phyloP scores from a whole-genome alignment of 2,329 filamentous ascomycete species.

The Diaporthe eres region DNA sequence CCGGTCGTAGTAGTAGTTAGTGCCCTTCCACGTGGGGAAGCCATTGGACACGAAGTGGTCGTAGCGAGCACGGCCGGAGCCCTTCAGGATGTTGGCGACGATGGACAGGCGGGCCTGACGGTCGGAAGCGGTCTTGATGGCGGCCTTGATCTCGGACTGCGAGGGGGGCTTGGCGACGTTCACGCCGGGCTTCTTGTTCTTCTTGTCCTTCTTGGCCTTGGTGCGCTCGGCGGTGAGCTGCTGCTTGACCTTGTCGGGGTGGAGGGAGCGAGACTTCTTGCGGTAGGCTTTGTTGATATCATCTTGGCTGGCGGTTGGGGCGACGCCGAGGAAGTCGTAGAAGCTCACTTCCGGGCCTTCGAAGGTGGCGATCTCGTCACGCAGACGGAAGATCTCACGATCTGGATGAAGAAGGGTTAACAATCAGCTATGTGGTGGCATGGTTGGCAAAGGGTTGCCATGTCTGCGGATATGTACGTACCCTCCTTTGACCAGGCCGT shows the following conservation, averaged over 20 bases:
- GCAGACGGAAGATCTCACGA: conserved; percentile 96
- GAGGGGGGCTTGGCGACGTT: conserved; percentile 80
- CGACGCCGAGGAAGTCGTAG: conserved; percentile 91
- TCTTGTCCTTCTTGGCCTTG: conserved; percentile 66
- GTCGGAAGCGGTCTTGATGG: conserved; percentile 85
- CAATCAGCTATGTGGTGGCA: conserved; percentile 22
- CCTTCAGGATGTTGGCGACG: conserved; percentile 88
- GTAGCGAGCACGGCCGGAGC: conserved; percentile 86
- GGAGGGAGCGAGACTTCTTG: conserved; percentile 84
- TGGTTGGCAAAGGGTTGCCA: conserved; percentile 30
- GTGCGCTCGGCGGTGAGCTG: conserved; percentile 80
- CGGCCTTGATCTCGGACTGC: conserved; percentile 81
- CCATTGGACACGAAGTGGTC: conserved; percentile 94
- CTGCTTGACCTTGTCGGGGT: conserved; percentile 96
- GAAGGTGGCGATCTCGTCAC: conserved; percentile 83
- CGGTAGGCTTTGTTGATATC: conserved; percentile 96
- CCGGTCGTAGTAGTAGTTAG: conserved; percentile 97
- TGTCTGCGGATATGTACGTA: conserved; percentile 55
- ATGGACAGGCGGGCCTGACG: conserved; percentile 88
- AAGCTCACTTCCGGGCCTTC: conserved; percentile 89
- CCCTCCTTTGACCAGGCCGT: conserved; percentile 91
- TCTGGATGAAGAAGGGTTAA: conserved; percentile 65
- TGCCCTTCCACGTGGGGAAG: conserved; percentile 97
- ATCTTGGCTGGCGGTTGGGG: conserved; percentile 80
- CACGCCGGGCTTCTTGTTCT: conserved; percentile 70